These are phyloP conservation scores for Liquidambar formosana DNA, from an alignment of 164 flowering plant genomes.

Conservation along the genomic window DNA sequence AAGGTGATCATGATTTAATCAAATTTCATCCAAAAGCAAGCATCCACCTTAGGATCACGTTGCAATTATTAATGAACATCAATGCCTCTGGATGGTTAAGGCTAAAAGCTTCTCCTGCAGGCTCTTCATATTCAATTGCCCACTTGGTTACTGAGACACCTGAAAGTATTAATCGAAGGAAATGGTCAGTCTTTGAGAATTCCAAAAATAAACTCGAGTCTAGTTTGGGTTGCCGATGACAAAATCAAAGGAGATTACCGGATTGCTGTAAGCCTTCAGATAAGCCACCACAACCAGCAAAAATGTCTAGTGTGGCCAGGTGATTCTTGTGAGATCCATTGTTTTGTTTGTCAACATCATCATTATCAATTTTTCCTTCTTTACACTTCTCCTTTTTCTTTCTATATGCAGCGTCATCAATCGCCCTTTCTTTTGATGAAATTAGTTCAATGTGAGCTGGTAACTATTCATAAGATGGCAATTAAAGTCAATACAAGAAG, in stretches of 20 bases:
- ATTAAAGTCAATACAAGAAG: not conserved
- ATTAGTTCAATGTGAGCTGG: constrained; percentile 53
- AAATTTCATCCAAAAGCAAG: not conserved
- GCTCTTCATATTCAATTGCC: constrained; percentile 97
- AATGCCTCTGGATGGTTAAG: constrained; percentile 77
- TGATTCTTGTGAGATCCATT: constrained; percentile 29
- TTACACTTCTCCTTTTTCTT: constrained; percentile 80
- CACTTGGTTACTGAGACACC: constrained; percentile 81
- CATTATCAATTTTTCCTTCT: constrained; percentile 54
- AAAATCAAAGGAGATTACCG: constrained; percentile 36
- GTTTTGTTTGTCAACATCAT: constrained; percentile 18
- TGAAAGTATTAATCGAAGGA: constrained; percentile 19
- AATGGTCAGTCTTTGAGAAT: not conserved
- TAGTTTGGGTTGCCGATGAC: no score
- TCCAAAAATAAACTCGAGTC: not conserved
- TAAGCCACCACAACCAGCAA: constrained; percentile 99
- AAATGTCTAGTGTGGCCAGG: constrained; percentile 85
- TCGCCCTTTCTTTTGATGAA: constrained; percentile 29
- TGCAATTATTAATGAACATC: constrained; percentile 55
- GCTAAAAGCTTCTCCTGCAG: constrained; percentile 88
- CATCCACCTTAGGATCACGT: not conserved
- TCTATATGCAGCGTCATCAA: constrained; percentile 41
- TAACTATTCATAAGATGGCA: constrained; percentile 43
- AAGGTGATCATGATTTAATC: no score
- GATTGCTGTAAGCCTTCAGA: constrained; percentile 84